A percentile compares a stretch with the other conserved stretches of the same genome.
These are phyloP conservation scores for Cunninghamia lanceolata DNA, from an alignment of 75 land plant species.

Conservation along the genomic window DNA sequence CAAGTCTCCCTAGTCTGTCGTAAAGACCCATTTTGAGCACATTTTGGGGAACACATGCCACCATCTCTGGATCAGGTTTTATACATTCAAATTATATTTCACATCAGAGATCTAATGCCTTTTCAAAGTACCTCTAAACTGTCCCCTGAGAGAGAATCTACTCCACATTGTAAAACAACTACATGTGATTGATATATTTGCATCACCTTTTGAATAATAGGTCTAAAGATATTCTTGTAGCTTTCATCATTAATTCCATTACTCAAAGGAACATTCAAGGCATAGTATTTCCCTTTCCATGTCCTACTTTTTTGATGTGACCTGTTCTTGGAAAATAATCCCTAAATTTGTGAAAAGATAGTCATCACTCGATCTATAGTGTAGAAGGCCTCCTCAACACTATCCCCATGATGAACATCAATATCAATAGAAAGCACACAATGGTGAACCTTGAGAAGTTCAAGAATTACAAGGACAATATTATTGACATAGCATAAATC, in stretches of 20 bases:
- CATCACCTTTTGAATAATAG: constrained; percentile 38
- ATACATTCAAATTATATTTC: no score
- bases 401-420: constrained; percentile 49
- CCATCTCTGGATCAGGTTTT: no score
- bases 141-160: constrained; percentile 41
- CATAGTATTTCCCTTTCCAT: constrained; percentile 42
- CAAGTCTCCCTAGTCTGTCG: no score
- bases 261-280: constrained; percentile 40
- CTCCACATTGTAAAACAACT: constrained; percentile 46
- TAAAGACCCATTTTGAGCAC: no score
- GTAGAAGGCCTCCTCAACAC: constrained; percentile 49
- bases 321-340: constrained; percentile 51
- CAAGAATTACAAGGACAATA: no score
- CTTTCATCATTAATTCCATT: constrained; percentile 50
- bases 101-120: no score
- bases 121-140: constrained; percentile 39
- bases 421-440: constrained; percentile 38
- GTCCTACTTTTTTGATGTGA: constrained; percentile 29
- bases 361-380: constrained; percentile 45
- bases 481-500: no score
- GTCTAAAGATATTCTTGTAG: constrained; percentile 30
- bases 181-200: constrained; percentile 40
- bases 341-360: constrained; percentile 43
- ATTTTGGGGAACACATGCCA: no score
- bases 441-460: no score